Evolutionary conservation across 768 basidiomycete genomes (phyloP).

Genomic region (Leccinum boreale): DNA sequence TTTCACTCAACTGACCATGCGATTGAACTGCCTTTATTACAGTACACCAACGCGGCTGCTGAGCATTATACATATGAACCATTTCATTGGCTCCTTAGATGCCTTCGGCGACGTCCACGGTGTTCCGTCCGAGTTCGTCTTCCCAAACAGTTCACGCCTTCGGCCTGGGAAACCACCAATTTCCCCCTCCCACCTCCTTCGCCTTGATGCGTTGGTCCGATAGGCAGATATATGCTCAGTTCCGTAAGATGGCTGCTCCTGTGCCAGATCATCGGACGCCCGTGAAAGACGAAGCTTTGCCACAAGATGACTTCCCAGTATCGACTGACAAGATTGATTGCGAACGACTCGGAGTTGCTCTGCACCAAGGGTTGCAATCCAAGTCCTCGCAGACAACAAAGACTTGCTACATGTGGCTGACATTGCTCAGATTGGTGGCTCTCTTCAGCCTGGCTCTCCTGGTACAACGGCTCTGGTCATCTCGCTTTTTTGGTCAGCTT

Average conservation of each 20-base stretch:
- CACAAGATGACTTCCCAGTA: background rate
- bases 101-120: background rate
- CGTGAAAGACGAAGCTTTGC: background rate
- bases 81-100: too few species aligned
- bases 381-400: background rate
- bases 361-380: background rate
- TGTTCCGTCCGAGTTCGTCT: too few species aligned
- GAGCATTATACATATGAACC: too few species aligned
- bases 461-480: conserved; percentile 4
- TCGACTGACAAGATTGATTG: conserved; percentile 9
- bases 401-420: background rate
- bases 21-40: background rate
- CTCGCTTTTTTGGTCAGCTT: background rate
- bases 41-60: background rate
- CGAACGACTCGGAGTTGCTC: conserved; percentile 2
- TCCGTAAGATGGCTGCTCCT: conserved; percentile 1
- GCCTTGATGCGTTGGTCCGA: conserved; percentile 3
- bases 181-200: background rate
- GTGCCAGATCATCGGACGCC: background rate
- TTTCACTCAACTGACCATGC: too few species aligned
- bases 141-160: background rate
- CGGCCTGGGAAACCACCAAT: background rate
- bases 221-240: conserved; percentile 6
- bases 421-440: background rate
- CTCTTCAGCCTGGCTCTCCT: conserved; percentile 12